Base-by-base conservation (phyloP, 2,329 filamentous ascomycete genomes). In the Coleophoma crateriformis region DNA sequence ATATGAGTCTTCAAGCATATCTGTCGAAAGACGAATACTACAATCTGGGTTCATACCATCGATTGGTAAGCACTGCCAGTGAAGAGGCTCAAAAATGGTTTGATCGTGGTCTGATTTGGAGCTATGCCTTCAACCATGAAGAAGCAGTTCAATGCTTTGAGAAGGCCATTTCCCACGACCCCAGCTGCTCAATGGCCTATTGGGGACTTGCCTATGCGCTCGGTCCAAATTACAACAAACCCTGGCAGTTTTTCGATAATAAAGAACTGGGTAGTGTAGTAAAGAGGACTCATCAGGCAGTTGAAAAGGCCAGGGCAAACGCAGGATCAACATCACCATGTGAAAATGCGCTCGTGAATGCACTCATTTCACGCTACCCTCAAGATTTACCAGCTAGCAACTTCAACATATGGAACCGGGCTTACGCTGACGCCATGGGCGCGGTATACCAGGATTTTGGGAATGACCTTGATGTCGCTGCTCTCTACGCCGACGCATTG, bases 181-280 rank as follows among this genome's bases (percentile, higher is more conserved):
- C 67, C 0, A 54, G 64, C 2, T 86, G 79, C 50, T 74, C 77
- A 32, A 81, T 88, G 71, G 83, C 81, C 3, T 77, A 85, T 58
- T 88, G 85, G 84, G 85, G 85, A 0, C 67, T 87, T 4, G 82
- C 87, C 0, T 90, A 87, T 62, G 73, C 83, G 1, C 68, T 87
- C 0, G 88, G 87, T 0, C 87, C 88, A 3, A 90, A 92, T 61
- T 84, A 83, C 65, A 88, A 91, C 69, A 89, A 90, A 60, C 82
- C 87, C 0, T 90, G 88, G 88, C 77, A 81, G 27, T 74, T 81
- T 20, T 89, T 90, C 55, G 84, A 86, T 48, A 67, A 74, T 1
- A 66, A 72, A 0, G 87, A 90, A 55, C 69, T 85, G 4, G 65
- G 71, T 11, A 64, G 60, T 0, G 77, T 74, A 0, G 68, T 85